These are phyloP conservation scores for Rhizoclosmatium sp. DNA, from an alignment of 192 early-diverging fungal genomes.

Conservation along the genomic window DNA sequence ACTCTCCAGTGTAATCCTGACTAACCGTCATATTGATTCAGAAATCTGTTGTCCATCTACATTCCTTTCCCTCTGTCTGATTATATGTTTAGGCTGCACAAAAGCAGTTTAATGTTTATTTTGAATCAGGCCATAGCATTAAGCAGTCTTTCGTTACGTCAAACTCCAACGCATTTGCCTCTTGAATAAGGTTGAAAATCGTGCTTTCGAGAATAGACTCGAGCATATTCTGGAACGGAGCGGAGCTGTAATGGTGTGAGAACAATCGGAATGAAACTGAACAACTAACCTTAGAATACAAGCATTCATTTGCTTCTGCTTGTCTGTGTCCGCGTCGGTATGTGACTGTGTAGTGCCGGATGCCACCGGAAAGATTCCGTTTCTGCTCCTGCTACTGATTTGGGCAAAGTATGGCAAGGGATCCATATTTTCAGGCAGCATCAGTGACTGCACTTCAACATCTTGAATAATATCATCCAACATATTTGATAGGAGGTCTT, in stretches of 20 bases:
- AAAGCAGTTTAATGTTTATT: too few relatives aligned
- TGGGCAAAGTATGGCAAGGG: constrained; percentile 51
- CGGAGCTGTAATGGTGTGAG: neutral
- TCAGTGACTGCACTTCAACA: constrained; percentile 38
- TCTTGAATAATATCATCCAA: constrained; percentile 54
- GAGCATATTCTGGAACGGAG: constrained; percentile 54
- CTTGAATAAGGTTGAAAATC: constrained; percentile 63
- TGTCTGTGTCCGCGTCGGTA: neutral
- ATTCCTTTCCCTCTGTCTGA: too few relatives aligned
- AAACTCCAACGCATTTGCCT: constrained; percentile 57
- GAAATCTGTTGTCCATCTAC: too few relatives aligned
- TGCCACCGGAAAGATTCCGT: constrained; percentile 28
- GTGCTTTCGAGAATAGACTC: constrained; percentile 61
- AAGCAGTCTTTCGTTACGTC: constrained; percentile 57
- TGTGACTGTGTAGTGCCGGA: neutral
- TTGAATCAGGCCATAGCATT: neutral
- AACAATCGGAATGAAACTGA: neutral
- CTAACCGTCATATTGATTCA: too few relatives aligned
- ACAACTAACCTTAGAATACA: neutral
- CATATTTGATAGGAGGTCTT: neutral
- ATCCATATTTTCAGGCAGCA: constrained; percentile 10
- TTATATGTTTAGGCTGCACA: too few relatives aligned
- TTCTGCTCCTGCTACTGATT: constrained; percentile 28
- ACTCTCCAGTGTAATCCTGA: too few relatives aligned
- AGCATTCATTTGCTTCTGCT: neutral